Base-by-base conservation (phyloP, 371 early-diverging fungal species). In the Mortierella sp. region DNA sequence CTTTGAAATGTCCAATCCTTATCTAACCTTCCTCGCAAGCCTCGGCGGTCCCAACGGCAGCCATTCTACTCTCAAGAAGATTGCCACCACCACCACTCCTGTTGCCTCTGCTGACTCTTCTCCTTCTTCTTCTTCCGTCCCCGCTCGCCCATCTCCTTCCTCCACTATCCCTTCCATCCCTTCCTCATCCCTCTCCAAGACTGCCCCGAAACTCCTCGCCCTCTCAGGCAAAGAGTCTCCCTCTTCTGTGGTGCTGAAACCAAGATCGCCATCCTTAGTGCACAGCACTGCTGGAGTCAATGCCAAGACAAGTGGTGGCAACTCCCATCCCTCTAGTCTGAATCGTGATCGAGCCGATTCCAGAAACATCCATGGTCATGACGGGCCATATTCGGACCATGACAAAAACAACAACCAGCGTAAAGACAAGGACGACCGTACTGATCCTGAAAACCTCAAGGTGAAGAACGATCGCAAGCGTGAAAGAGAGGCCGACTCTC, bases 1-100 rank as follows among this genome's bases (percentile, higher is more conserved):
- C 29, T 41, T 39, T 58, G 67, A 67, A 67, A 73, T 76, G 76
- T 64, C 76, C 63, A 76, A 76, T 54, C 76, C 76, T 40, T 76
- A 76, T 61, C 47, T 76, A 31, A 57, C 21, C 57, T 76, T 76
- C 50, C 60, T 76, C 25, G 65, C 60, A 46, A 68, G 69, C 65
- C 65, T 76, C 54, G 76, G 76, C 44, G 73, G 73, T 49, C 55
- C 73, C 47, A 57, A 61, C 31, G 76, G 61, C 52, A 64, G 69
- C 62, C 64, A 68, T 51, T 64, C 76, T 52, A 76, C 69, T 54
- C 69, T 76, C 60, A 64, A 76, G 29, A 76, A 76, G 60, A 69
- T 76, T 31, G 76, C 76, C 34, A 45, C 67, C 46, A 52, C 57
- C 39, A 39, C 48, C 39, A 55, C 64, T n/a, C 47, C 59, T 43